Conservation (phyloP, 2,329 filamentous ascomycete species). For the Alternaria longipes region DNA sequence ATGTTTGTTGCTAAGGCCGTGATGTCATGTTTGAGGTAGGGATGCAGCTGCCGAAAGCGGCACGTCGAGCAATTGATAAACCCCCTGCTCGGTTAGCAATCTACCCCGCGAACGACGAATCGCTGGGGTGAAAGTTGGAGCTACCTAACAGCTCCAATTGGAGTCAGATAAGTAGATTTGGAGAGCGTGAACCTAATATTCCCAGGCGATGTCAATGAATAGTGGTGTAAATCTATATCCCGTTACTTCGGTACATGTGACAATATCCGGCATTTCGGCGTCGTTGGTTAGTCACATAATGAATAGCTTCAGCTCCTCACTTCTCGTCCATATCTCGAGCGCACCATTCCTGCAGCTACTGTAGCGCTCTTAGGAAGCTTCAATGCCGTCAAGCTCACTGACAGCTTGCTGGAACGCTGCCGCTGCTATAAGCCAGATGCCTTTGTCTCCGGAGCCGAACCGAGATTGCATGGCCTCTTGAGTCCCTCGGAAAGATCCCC, state of each 20-base stretch:
- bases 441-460: background rate
- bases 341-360: background rate
- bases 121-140: background rate
- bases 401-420: background rate
- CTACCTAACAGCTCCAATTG: constrained; percentile 10
- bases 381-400: background rate
- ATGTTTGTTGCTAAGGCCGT: constrained; percentile 10
- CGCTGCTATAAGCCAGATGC: background rate
- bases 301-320: background rate
- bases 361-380: background rate
- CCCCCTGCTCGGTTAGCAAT: constrained; percentile 17
- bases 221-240: background rate
- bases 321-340: background rate
- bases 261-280: background rate
- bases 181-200: background rate
- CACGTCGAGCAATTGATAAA: constrained; percentile 7
- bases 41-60: constrained; percentile 13
- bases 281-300: background rate
- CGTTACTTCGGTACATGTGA: background rate
- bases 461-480: background rate
- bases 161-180: constrained; percentile 15
- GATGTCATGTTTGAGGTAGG: constrained; percentile 10
- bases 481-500: no score
- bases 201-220: background rate
- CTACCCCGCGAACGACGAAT: constrained; percentile 16